Evolutionary conservation across 106 monocot genomes (phyloP).

Genomic region (Hemerocallis citrina): DNA sequence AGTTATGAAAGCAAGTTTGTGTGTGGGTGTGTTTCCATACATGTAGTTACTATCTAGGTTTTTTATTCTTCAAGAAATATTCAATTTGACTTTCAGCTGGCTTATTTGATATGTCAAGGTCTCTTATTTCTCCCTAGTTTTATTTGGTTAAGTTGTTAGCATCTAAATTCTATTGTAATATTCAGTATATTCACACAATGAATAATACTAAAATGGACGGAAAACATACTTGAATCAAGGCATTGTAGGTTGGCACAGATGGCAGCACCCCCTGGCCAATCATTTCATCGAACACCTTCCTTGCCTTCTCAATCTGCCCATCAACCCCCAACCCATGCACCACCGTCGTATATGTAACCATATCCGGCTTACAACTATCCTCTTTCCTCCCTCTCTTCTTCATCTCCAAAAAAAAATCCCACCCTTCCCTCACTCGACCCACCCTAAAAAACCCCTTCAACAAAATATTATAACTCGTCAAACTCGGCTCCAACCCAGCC

Average conservation of each 20-base stretch:
- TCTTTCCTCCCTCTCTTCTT: constrained; percentile 48
- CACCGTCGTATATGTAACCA: constrained; percentile 76
- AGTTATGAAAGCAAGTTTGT: too few species aligned
- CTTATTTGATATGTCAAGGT: too few species aligned
- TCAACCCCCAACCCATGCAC: constrained; percentile 70
- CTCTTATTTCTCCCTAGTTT: too few species aligned
- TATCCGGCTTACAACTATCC: constrained; percentile 43
- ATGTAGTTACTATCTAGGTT: too few species aligned
- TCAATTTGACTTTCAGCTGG: too few species aligned
- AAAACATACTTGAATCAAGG: constrained; percentile 74
- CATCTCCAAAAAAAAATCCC: constrained; percentile 73
- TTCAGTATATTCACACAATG: too few species aligned
- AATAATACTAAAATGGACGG: too few species aligned
- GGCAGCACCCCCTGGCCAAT: constrained; percentile 38
- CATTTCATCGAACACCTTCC: constrained; percentile 84
- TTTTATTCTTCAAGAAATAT: too few species aligned
- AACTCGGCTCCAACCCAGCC: constrained; percentile 51
- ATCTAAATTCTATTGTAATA: too few species aligned
- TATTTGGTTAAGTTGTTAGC: too few species aligned
- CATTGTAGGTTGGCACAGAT: constrained; percentile 73
- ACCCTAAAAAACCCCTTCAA: constrained; percentile 75
- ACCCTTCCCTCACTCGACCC: constrained; percentile 46
- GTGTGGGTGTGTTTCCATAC: too few species aligned
- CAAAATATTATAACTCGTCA: constrained; percentile 69
- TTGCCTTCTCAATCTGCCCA: constrained; percentile 46